phyloP scores from a whole-genome alignment of 1,139 yeast genomes.

The Nadsonia starkeyi-henricii region DNA sequence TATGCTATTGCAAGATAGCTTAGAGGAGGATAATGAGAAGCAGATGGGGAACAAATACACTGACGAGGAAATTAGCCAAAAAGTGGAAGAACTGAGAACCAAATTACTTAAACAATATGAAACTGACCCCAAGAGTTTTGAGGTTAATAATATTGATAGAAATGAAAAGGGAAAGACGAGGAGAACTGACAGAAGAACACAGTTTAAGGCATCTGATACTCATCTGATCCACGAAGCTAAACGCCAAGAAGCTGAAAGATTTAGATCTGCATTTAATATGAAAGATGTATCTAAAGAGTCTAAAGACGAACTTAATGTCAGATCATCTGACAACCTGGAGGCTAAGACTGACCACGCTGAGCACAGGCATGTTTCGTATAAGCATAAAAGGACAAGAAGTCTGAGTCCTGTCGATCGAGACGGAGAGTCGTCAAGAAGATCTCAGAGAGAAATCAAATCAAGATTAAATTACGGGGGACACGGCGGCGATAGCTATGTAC shows the following conservation, averaged over 20 bases:
- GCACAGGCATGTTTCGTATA: background rate
- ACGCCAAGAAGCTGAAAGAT: background rate
- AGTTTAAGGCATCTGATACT: background rate
- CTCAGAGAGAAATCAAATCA: background rate
- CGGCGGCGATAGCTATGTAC: background rate
- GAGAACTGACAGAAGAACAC: background rate
- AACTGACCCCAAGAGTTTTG: background rate
- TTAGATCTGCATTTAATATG: background rate
- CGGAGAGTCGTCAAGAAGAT: background rate
- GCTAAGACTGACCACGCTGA: background rate
- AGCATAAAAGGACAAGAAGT: background rate
- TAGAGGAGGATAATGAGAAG: conserved; percentile 37
- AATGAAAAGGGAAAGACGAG: background rate
- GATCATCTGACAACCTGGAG: background rate
- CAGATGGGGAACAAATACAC: conserved; percentile 14
- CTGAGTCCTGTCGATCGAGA: background rate
- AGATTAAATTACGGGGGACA: background rate
- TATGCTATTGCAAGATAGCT: conserved; percentile 37
- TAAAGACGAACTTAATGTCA: too few relatives aligned
- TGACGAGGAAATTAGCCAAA: background rate
- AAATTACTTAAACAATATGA: background rate
- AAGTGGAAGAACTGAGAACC: background rate
- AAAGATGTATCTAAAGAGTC: background rate
- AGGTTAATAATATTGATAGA: background rate
- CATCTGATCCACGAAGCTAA: background rate